Conservation (phyloP, 106 monocot genomes). For the Allium sativum region DNA sequence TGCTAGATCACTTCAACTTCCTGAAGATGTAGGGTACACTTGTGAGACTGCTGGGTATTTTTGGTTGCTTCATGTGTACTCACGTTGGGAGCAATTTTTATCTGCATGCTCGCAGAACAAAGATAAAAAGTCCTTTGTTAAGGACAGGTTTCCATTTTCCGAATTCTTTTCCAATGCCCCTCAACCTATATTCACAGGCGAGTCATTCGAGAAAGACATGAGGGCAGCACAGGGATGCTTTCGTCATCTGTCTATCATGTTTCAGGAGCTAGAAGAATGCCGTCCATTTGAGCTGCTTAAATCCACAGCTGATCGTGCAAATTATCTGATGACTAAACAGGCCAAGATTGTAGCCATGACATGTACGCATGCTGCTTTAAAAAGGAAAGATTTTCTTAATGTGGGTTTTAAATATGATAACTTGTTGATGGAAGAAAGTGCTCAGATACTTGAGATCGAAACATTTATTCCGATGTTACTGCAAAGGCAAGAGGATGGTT, state of each 20-base stretch:
- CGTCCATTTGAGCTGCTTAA: constrained; percentile 95
- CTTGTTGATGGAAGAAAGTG: constrained; percentile 99
- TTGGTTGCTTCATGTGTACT: constrained; percentile 95
- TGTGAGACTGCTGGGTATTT: constrained; percentile 99
- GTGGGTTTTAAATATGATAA: constrained; percentile 97
- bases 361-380: constrained; percentile 96
- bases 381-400: constrained; percentile 94
- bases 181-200: constrained; percentile 59
- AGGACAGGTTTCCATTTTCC: constrained; percentile 74
- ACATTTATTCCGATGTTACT: constrained; percentile 99
- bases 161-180: constrained; percentile 74
- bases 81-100: constrained; percentile 97
- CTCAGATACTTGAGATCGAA: constrained; percentile 97
- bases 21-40: constrained; percentile 92
- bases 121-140: constrained; percentile 60
- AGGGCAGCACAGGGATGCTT: constrained; percentile 89
- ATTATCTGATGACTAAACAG: constrained; percentile 99
- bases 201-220: constrained; percentile 94
- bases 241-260: constrained; percentile 86
- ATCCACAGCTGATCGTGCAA: constrained; percentile 93
- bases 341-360: constrained; percentile 99
- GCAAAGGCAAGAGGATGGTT: constrained; percentile 97
- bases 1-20: constrained; percentile 79
- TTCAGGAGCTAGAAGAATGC: constrained; percentile 97
- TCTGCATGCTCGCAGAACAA: constrained; percentile 63